Conservation (phyloP, 2,329 filamentous ascomycete species). For the Colletotrichum coccodes region DNA sequence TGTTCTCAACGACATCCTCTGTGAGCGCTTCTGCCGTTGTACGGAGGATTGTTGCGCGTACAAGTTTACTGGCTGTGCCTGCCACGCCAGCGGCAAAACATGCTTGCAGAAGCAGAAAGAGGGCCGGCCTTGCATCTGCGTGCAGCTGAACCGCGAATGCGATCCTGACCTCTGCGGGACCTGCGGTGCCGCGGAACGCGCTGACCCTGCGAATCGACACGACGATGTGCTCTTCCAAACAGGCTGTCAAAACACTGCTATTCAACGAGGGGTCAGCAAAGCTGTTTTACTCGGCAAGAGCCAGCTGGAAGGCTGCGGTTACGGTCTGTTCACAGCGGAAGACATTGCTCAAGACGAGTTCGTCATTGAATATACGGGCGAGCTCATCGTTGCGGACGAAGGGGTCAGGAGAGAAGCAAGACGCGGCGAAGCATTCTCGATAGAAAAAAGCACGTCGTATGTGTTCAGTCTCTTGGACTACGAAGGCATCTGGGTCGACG, state of each 20-base stretch:
- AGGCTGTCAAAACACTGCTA: constrained; percentile 76
- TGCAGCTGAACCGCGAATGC: constrained; percentile 80
- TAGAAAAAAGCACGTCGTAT: constrained; percentile 71
- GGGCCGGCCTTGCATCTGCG: constrained; percentile 73
- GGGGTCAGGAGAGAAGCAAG: constrained; percentile 73
- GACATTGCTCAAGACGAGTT: constrained; percentile 76
- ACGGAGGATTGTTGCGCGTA: constrained; percentile 67
- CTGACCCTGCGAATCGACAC: constrained; percentile 75
- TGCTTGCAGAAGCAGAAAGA: constrained; percentile 67
- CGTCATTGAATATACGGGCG: constrained; percentile 83
- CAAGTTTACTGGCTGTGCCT: constrained; percentile 75
- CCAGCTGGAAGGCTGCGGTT: constrained; percentile 74
- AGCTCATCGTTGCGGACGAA: constrained; percentile 77
- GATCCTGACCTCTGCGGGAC: constrained; percentile 78
- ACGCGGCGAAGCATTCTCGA: constrained; percentile 69
- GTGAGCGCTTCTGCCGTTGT: constrained; percentile 78
- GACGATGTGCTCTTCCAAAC: constrained; percentile 64
- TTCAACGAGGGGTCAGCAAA: constrained; percentile 76
- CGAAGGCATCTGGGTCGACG: constrained; percentile 76
- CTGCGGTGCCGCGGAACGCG: constrained; percentile 76
- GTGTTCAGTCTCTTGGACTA: constrained; percentile 69
- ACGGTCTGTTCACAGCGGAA: constrained; percentile 79
- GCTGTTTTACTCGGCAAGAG: constrained; percentile 76
- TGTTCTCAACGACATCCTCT: constrained; percentile 68
- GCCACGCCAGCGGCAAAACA: constrained; percentile 67